Conservation (phyloP, 768 basidiomycete species). For the Leccinellum rugosiceps region DNA sequence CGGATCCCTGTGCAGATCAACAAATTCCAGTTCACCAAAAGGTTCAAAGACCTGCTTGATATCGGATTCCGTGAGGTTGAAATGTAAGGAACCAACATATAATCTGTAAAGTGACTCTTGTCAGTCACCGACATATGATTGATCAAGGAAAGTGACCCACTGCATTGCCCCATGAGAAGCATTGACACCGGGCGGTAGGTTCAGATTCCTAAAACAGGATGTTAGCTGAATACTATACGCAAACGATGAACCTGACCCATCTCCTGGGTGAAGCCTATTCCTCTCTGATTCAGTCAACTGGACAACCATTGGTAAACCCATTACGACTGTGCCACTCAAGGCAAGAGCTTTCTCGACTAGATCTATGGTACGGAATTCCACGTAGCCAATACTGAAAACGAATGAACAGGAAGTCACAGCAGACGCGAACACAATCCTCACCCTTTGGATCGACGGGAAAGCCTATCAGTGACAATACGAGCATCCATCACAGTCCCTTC, state of each 20-base stretch:
- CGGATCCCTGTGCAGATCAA: slow-evolving; percentile 95
- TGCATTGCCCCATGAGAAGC: slow-evolving; percentile 83
- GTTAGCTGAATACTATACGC: slow-evolving; percentile 10
- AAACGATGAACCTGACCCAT: slow-evolving; percentile 54
- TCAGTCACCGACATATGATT: slow-evolving; percentile 10
- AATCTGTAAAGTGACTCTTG: slow-evolving; percentile 48
- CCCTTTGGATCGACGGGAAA: slow-evolving; percentile 98
- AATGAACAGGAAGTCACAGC: slow-evolving; percentile 1
- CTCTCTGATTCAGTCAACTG: slow-evolving; percentile 97
- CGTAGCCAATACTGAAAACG: slow-evolving; percentile 86
- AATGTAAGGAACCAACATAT: slow-evolving; percentile 95
- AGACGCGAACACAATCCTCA: slow-evolving; percentile 35
- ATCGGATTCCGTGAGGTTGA: slow-evolving; percentile 95
- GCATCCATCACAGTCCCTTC: slow-evolving; percentile 94
- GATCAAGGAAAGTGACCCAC: slow-evolving; percentile 44
- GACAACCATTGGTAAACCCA: slow-evolving; percentile 97
- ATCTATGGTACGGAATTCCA: slow-evolving; percentile 91
- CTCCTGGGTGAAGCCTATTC: slow-evolving; percentile 84
- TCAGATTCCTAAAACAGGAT: slow-evolving; percentile 56
- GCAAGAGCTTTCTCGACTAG: slow-evolving; percentile 87
- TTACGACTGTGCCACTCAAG: slow-evolving; percentile 92
- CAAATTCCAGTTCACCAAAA: slow-evolving; percentile 96
- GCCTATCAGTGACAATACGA: slow-evolving; percentile 90
- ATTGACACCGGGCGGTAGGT: slow-evolving; percentile 80
- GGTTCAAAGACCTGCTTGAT: slow-evolving; percentile 99